A percentile compares a stretch with the other conserved stretches of the same genome.
Conservation (phyloP, 2,329 filamentous ascomycete species). For the Zymoseptoria crescenta region DNA sequence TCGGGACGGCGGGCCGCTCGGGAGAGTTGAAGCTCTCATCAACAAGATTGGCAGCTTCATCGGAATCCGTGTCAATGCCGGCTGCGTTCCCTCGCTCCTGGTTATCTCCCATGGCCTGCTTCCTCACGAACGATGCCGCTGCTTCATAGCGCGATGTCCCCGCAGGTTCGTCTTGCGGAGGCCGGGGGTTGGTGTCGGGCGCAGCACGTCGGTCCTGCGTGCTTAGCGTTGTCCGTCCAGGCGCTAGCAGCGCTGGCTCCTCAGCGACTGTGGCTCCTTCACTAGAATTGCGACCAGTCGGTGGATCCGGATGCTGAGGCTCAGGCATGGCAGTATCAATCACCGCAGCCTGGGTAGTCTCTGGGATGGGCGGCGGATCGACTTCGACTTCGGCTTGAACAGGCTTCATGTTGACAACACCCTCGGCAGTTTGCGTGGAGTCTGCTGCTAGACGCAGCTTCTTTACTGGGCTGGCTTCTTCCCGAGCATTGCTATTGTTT, state of each 20-base stretch:
- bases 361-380: not conserved
- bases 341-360: not conserved
- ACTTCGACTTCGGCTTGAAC: not conserved
- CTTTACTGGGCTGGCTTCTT: not conserved
- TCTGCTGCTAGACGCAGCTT: not conserved
- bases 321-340: not conserved
- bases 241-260: not conserved
- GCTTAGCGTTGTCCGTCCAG: not conserved
- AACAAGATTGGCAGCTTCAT: slow-evolving; percentile 12
- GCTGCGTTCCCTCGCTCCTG: not conserved
- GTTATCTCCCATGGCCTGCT: not conserved
- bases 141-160: not conserved
- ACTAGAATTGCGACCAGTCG: not conserved
- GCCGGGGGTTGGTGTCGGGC: no score
- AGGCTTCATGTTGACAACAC: not conserved
- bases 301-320: not conserved
- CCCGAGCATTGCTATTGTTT: not conserved
- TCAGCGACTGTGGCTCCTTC: not conserved
- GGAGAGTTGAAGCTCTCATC: slow-evolving; percentile 10
- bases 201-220: not conserved
- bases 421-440: not conserved
- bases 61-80: not conserved
- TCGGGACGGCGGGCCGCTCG: not conserved
- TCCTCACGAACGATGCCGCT: not conserved
- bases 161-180: not conserved